Percentiles rank a stretch among this genome's conserved stretches.
Conservation (phyloP, 2,329 filamentous ascomycete genomes). For the Alternaria consortialis region DNA sequence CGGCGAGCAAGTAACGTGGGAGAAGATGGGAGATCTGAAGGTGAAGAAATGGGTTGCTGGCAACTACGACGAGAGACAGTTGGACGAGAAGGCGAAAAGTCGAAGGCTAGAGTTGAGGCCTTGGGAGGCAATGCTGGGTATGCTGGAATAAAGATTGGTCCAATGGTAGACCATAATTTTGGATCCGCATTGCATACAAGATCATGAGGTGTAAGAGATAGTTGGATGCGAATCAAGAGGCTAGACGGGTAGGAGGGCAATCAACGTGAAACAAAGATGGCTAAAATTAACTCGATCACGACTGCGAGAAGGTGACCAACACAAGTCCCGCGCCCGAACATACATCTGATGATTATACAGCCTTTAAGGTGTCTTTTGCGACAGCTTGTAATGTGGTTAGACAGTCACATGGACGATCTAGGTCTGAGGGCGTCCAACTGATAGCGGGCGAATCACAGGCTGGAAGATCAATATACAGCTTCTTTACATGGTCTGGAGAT, state of each 20-base stretch:
- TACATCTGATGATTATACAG: not conserved
- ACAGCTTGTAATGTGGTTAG: no score
- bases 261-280: not conserved
- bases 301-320: not conserved
- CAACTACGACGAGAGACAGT: conserved; percentile 45
- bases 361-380: no score
- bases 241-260: no score
- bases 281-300: no score
- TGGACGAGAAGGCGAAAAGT: conserved; percentile 27
- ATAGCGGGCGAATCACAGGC: not conserved
- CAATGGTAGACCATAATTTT: not conserved
- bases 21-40: conserved; percentile 34
- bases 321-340: not conserved
- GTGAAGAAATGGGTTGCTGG: conserved; percentile 50
- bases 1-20: conserved; percentile 41
- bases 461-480: not conserved
- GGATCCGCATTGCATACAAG: not conserved
- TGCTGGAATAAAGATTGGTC: conserved; percentile 15
- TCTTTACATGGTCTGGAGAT: not conserved
- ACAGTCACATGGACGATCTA: no score
- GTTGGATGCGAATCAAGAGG: not conserved
- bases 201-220: not conserved
- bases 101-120: conserved; percentile 39
- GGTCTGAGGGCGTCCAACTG: no score
- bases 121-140: conserved; percentile 49